Percentiles rank a stretch among this genome's conserved stretches.
Evolutionary conservation across 371 early-diverging fungal genomes (phyloP).

Genomic region (Umbelopsis sp.): DNA sequence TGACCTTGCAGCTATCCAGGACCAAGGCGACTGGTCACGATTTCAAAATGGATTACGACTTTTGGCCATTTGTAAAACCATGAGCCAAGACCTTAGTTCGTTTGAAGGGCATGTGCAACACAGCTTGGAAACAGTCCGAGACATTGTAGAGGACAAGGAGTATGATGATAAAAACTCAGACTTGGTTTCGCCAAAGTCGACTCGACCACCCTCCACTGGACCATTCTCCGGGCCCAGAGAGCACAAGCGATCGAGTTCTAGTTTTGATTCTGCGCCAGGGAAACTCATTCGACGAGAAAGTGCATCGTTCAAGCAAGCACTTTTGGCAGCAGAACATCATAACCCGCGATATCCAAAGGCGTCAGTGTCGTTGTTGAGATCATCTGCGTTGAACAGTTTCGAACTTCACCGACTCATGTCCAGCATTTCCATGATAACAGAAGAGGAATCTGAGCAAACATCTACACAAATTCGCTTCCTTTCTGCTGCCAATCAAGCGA

Average conservation of each 20-base stretch:
- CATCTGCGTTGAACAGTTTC: slow-evolving; percentile 61
- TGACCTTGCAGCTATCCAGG: slow-evolving; percentile 31
- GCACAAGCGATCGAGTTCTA: slow-evolving; percentile 24
- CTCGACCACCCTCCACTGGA: slow-evolving; percentile 22
- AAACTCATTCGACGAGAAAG: slow-evolving; percentile 13
- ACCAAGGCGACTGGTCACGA: slow-evolving; percentile 47
- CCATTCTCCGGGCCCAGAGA: slow-evolving; percentile 24
- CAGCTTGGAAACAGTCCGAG: slow-evolving; percentile 39
- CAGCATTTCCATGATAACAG: slow-evolving; percentile 25
- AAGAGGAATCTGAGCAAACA: slow-evolving; percentile 2
- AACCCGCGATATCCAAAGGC: slow-evolving; percentile 39
- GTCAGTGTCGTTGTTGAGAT: slow-evolving; percentile 49
- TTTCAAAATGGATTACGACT: slow-evolving; percentile 67
- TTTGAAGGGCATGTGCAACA: slow-evolving; percentile 46
- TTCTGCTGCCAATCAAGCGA: background rate
- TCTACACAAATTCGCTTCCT: slow-evolving; percentile 9
- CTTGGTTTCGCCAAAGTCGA: slow-evolving; percentile 20
- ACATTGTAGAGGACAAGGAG: slow-evolving; percentile 35
- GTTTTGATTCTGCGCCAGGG: background rate
- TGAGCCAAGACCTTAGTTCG: slow-evolving; percentile 41
- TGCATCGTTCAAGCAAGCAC: background rate
- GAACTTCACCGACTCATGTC: slow-evolving; percentile 42
- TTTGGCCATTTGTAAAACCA: slow-evolving; percentile 55
- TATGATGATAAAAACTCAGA: slow-evolving; percentile 19
- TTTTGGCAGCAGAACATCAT: slow-evolving; percentile 16